Percentiles rank a stretch among this genome's conserved stretches.
Conservation (phyloP, 1,284 basidiomycete genomes). For the Rhodotorula sp. region DNA sequence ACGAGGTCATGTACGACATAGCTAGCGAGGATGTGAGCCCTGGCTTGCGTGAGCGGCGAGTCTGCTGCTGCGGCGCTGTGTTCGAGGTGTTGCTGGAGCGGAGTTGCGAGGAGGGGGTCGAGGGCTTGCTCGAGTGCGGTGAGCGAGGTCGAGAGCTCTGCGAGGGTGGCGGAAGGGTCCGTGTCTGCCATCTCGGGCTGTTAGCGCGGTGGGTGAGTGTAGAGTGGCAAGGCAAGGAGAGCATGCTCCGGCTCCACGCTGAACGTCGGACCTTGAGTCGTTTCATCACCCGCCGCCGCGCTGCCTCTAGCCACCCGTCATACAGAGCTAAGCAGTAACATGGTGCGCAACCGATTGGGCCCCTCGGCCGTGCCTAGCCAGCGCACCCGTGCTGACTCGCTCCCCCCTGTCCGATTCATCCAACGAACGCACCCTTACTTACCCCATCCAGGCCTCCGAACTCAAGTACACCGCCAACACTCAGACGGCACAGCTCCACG, state of each 20-base stretch:
- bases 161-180: conserved; percentile 11
- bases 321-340: neutral
- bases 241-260: neutral
- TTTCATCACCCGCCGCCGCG: no score
- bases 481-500: conserved; percentile 88
- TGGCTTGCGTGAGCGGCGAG: conserved; percentile 72
- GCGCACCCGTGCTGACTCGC: neutral
- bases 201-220: neutral
- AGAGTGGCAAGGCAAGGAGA: neutral
- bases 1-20: conserved; percentile 77
- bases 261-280: no score
- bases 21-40: conserved; percentile 67
- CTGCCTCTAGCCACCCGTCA: no score
- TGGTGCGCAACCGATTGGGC: neutral
- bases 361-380: no score
- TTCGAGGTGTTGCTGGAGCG: conserved; percentile 19
- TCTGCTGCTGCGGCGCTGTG: neutral
- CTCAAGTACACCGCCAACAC: conserved; percentile 90
- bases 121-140: conserved; percentile 17
- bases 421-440: no score
- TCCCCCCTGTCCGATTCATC: neutral
- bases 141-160: conserved; percentile 19
- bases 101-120: conserved; percentile 25
- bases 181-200: conserved; percentile 15
- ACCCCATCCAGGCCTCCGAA: conserved; percentile 60